Conservation (phyloP, 345 rosid species). For the Hibiscus trionum region DNA sequence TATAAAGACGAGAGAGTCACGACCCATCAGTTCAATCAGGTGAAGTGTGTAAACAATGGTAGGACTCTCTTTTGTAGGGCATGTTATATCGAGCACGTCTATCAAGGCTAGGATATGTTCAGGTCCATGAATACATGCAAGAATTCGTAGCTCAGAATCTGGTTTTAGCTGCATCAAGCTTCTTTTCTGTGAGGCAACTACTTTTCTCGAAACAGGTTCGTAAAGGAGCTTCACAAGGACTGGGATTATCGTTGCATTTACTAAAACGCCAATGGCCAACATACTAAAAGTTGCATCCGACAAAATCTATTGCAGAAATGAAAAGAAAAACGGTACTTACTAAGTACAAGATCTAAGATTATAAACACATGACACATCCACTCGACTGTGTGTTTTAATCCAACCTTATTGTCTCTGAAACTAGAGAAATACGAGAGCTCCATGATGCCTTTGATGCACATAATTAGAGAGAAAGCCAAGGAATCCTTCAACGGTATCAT, state of each 20-base stretch:
- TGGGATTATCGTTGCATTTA: constrained; percentile 27
- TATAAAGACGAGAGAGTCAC: constrained; percentile 24
- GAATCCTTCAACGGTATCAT: constrained; percentile 39
- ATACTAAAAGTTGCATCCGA: background rate
- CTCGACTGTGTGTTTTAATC: too few species aligned
- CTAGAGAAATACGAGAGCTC: background rate
- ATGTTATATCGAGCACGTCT: constrained; percentile 7
- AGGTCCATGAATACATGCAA: constrained; percentile 37
- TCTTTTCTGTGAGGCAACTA: constrained; percentile 16
- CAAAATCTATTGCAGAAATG: constrained; percentile 1
- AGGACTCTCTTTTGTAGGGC: constrained; percentile 11
- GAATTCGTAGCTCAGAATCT: constrained; percentile 21
- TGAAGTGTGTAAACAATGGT: constrained; percentile 20
- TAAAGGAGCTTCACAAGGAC: constrained; percentile 33
- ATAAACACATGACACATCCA: too few species aligned
- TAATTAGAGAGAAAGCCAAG: constrained; percentile 15
- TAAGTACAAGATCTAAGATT: too few species aligned
- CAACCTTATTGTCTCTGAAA: too few species aligned
- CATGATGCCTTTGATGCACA: background rate
- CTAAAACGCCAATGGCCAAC: background rate
- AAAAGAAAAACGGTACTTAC: background rate
- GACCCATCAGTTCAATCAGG: constrained; percentile 19
- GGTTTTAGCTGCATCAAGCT: constrained; percentile 20
- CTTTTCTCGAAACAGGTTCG: constrained; percentile 37
- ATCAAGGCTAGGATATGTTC: constrained; percentile 21